Evolutionary conservation across 1,284 basidiomycete genomes (phyloP), one percentile per base, ranked within the genome.

Genomic region (Pyrrhoderma lamaoense): DNA sequence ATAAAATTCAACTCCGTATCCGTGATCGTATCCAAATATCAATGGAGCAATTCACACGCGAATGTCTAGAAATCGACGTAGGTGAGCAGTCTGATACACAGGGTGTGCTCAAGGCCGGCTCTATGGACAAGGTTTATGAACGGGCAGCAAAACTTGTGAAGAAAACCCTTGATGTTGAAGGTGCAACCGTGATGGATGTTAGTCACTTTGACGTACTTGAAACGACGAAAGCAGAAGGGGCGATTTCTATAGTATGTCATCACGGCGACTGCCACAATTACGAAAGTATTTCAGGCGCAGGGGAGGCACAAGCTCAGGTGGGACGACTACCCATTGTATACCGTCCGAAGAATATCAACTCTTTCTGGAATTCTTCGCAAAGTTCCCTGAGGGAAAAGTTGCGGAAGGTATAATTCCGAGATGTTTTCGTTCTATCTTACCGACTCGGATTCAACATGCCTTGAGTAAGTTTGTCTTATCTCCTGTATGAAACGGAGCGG

Each of bases 1-100:
- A 97, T 65, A 93, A 93, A 85, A 93, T 93, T 52, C 93, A 95
- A 69, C 71, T 97, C 36, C 80, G 90, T 25, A 88, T 93, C 58
- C 79, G 93, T 36, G 93, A 95, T 62, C 80, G 86, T 45, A 96
- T 97, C 51, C 93, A 97, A 64, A 89, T 72, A 47, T 94, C 93
- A 75, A 96, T 96, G 89, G 93, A 96, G 65, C 80, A 89, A 59
- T 97, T 97, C 63, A 94, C 90, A 46, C 82, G 93, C 45, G 92
- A 97, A 67, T 95, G 93, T 61, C 76, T 97, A 38, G 93, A 96
- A 65, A 89, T 94, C 59, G 92, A 96, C 62, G 81, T 75, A 51
- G 76, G 83, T 53, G 68, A 73, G 59, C 35, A 63, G 61, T 8
- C 45, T 23, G 56, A 55, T 22, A 48, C 54, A 16, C 62, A 62